Evolutionary conservation across 1,139 yeast species (phyloP), one percentile per base, ranked within the genome.

Genomic region (Kluyveromyces marxianus): DNA sequence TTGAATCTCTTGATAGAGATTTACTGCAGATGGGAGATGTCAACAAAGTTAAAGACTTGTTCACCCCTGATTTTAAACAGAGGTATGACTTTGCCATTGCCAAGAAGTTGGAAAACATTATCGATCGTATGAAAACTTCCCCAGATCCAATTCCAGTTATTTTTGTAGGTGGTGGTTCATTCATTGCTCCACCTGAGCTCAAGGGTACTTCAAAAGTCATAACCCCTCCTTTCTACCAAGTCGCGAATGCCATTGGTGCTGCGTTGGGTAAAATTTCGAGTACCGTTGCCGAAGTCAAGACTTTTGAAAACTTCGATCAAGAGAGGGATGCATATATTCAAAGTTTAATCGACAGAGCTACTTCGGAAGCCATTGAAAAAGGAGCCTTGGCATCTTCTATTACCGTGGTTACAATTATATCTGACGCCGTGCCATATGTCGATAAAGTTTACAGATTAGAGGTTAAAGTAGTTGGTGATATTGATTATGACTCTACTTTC

Each of bases 231-330:
- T 70, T 50, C 50, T 69, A 54, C 50, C 68, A 66, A 39, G 71
- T 70, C 26, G 75, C 74, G 5, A 71, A 71, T 56, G 75, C 75
- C 7, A 69, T 71, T 41, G 75, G 75, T 42, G 75, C 75, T n/a
- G 75, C 75, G 5, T 57, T 71, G 49, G 72, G 72, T 4, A 69
- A 69, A 47, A 56, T 71, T 21, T 65, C 72, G 29, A 62, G 65
- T 0, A 51, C 52, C 8, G 41, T 59, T 4, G 59, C 51, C 33
- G 48, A 46, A 25, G 51, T 63, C 5, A 60, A 62, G 40, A 43
- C 55, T 1, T 55, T 61, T 41, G 60, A 57, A 25, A 53, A 50
- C 21, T 32, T 35, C 8, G 51, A 47, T 2, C 60, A 63, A 3
- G 66, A 60, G 49, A 65, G 62, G 4, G 37, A 35, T 0, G 56